Evolutionary conservation across 495 filamentous ascomycete genomes (phyloP), one percentile per base, ranked within the genome.

Genomic region (Tuber borchii): DNA sequence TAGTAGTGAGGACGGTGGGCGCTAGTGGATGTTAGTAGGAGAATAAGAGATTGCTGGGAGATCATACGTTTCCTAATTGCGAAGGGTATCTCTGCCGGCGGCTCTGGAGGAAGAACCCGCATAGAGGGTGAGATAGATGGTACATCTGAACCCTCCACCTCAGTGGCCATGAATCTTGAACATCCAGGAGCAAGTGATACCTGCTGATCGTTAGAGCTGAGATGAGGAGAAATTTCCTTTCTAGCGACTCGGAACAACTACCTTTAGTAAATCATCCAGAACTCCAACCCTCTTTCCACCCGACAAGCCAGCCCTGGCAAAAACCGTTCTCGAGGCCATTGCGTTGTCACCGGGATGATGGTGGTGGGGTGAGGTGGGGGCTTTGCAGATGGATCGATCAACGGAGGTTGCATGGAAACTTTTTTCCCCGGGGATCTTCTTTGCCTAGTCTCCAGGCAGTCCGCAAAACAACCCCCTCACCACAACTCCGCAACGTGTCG

Each of bases 151-250:
- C 10, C 31, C n/a, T 71, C 76, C 48, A 88, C 85, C 78, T 93
- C 91, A n/a, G 94, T 96, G 2, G 93, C 90, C 89, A 97, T 93
- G 78, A 91, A 89, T 71, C 93, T 88, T 79, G 88, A 83, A 22
- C 48, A 39, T 17, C 69, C 4, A 26, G 74, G 74, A 22, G 69
- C 42, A 17, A 69, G 43, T 26, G 69, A 68, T n/a, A 61, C 34
- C 78, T 79, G 14, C 12, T 4, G 8, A 16, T n/a, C 26, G 72
- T 75, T 40, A 72, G 71, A 69, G 71, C 22, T 4, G 19, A 70
- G 42, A 43, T 37, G 17, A 26, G 37, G 26, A 14, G 37, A 17
- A 39, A 31, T 22, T 31, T 65, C 56, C 56, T 34, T 34, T 65
- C 26, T 17, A 34, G 31, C 26, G 31, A 65, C 5, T 48, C 51